Conservation (phyloP, 2,329 filamentous ascomycete species). For the Chrysoporthe puriensis region DNA sequence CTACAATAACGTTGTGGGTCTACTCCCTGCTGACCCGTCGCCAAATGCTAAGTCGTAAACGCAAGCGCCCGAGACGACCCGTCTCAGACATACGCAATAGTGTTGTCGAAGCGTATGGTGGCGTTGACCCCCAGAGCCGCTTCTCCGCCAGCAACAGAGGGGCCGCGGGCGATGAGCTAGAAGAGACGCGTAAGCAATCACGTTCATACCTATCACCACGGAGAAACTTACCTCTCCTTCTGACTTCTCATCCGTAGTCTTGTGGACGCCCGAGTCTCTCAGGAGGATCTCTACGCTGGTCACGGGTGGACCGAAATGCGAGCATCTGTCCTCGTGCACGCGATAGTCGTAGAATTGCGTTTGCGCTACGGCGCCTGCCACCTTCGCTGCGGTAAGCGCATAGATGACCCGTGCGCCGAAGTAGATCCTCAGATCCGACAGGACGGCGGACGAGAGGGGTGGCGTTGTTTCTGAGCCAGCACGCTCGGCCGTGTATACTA, state of each 20-base stretch:
- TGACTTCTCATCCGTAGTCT: conserved; percentile 65
- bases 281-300: conserved; percentile 80
- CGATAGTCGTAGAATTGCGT: conserved; percentile 89
- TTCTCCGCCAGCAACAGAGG: conserved; percentile 71
- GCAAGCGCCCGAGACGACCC: background rate
- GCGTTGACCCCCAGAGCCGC: conserved; percentile 66
- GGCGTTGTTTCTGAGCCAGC: conserved; percentile 62
- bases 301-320: conserved; percentile 82
- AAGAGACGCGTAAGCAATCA: conserved; percentile 26
- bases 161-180: conserved; percentile 72
- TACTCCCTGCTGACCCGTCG: background rate
- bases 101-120: conserved; percentile 72
- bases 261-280: conserved; percentile 61
- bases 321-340: conserved; percentile 48
- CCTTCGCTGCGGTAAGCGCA: conserved; percentile 76
- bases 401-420: conserved; percentile 82
- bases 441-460: conserved; percentile 66
- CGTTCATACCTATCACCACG: background rate
- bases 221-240: conserved; percentile 64
- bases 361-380: conserved; percentile 90
- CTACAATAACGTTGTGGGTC: background rate
- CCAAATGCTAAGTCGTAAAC: background rate
- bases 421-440: conserved; percentile 83
- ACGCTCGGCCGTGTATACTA: conserved; percentile 79
- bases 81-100: conserved; percentile 59